Percentiles rank a stretch among this genome's conserved stretches.
Evolutionary conservation across 2,329 filamentous ascomycete species (phyloP).

Genomic region (Graphium sp.): DNA sequence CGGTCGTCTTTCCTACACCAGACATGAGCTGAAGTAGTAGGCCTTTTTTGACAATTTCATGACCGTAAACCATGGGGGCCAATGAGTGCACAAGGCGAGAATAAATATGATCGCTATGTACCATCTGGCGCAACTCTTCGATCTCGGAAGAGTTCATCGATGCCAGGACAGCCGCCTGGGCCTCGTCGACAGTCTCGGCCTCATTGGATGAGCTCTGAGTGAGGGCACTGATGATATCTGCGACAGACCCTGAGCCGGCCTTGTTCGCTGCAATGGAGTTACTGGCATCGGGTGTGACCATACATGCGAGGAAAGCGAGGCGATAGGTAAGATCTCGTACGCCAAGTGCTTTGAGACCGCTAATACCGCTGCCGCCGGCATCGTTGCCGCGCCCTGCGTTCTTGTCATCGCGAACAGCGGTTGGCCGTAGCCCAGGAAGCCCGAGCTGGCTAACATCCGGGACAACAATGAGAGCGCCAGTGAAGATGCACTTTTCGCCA

Average conservation of each 20-base stretch:
- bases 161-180: constrained; percentile 72
- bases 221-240: constrained; percentile 71
- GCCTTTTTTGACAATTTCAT: constrained; percentile 95
- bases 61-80: constrained; percentile 92
- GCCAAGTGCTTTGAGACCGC: constrained; percentile 79
- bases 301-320: constrained; percentile 90
- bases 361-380: constrained; percentile 69
- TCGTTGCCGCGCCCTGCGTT: constrained; percentile 59
- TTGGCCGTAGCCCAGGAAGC: constrained; percentile 69
- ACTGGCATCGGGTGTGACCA: constrained; percentile 80
- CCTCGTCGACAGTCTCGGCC: constrained; percentile 59
- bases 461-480: constrained; percentile 86
- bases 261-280: constrained; percentile 60
- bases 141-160: constrained; percentile 80
- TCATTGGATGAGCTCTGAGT: constrained; percentile 34
- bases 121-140: constrained; percentile 79
- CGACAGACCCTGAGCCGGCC: constrained; percentile 32
- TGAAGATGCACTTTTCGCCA: constrained; percentile 96
- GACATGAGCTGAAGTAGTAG: constrained; percentile 86
- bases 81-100: constrained; percentile 82
- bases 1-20: constrained; percentile 82
- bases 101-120: constrained; percentile 92
- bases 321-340: constrained; percentile 91
- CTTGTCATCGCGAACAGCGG: constrained; percentile 69
- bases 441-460: constrained; percentile 92